These are phyloP conservation scores for Schizochytrium sp. DNA, from an alignment of 108 stramenopile genomes.

Conservation along the genomic window DNA sequence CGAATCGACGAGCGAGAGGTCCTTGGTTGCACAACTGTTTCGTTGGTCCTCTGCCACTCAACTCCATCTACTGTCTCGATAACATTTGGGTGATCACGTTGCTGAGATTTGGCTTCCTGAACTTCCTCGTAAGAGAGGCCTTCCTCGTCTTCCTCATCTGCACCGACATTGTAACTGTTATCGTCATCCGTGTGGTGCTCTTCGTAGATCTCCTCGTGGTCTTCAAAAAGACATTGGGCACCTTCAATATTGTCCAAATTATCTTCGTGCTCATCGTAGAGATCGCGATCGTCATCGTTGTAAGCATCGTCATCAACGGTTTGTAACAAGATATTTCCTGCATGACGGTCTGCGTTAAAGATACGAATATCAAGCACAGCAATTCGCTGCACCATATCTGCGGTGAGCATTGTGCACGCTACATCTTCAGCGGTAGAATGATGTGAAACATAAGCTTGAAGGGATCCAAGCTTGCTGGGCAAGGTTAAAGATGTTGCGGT, in stretches of 20 bases:
- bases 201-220: neutral
- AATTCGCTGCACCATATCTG: slow-evolving; percentile 95
- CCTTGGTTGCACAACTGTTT: no score
- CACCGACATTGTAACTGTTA: neutral
- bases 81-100: neutral
- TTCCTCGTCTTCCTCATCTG: slow-evolving; percentile 1
- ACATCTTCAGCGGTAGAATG: slow-evolving; percentile 44
- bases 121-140: neutral
- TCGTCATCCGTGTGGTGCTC: neutral
- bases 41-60: no score
- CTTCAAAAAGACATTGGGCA: neutral
- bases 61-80: no score
- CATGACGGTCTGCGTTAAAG: slow-evolving; percentile 95
- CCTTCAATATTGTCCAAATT: neutral
- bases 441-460: slow-evolving; percentile 80
- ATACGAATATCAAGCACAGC: slow-evolving; percentile 95
- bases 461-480: slow-evolving; percentile 80
- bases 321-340: slow-evolving; percentile 88
- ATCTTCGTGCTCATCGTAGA: neutral
- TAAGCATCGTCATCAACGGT: neutral
- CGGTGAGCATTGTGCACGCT: slow-evolving; percentile 67
- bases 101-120: neutral
- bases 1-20: neutral
- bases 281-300: neutral
- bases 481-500: neutral